Base-by-base conservation (phyloP, 208 protist species). In the Porcisia deanei region DNA sequence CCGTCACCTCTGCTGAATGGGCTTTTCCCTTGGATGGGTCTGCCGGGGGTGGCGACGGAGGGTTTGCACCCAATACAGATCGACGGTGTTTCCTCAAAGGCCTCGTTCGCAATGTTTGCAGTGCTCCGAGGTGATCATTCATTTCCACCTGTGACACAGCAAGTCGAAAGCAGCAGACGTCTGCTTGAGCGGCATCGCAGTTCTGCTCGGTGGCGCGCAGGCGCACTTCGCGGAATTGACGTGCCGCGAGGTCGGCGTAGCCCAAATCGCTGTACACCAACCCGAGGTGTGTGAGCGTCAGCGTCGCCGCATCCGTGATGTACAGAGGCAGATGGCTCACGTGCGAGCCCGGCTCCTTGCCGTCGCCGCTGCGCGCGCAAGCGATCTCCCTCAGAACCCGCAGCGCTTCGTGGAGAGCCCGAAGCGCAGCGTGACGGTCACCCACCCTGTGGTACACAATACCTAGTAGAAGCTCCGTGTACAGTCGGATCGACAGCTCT, bases 211-310 rank as follows among this genome's bases (percentile, higher is more conserved):
- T 22, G 58, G 66, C 25, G 34, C 71, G 66, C 30, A 52, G 66
- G 37, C 67, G 47, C 2, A 71, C 77, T 58, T 64, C 80, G 39
- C 52, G 68, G 67, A 98, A 97, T 61, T 87, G 90, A 52, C 88
- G 84, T 18, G 88, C 80, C 16, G 96, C 94, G 30, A 93, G 75
- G 67, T 96, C 91, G 60, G 84, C 82, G 77, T 94, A 96, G 18
- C 89, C 78, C 18, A 96, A 70, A 18, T 90, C 85, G 43, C 66
- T 71, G 75, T 96, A 97, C 1, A 90, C 92, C 2, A 97, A 81
- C 5, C 93, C 93, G 18, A 93, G 71, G 65, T 80, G 86, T 59
- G 96, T 90, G 45, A 93, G 78, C 43, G 86, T 70, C n/a, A 88
- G 73, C 5, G 73, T 41, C 73, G 95, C 90, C 39, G 66, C 59